These are phyloP conservation scores for Ramaria sp. DNA, from an alignment of 768 basidiomycete genomes.

Conservation along the genomic window DNA sequence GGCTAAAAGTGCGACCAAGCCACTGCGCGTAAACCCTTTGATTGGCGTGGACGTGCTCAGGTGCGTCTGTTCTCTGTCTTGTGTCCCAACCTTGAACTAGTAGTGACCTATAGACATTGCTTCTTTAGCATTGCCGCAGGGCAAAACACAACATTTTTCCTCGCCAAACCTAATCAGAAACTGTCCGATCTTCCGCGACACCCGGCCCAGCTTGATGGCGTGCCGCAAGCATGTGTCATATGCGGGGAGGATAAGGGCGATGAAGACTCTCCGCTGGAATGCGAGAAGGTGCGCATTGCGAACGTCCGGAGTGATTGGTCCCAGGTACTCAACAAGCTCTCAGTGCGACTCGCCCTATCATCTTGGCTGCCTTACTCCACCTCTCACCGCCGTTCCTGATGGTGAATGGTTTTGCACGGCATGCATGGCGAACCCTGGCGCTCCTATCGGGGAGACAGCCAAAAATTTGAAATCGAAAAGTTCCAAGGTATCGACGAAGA, in stretches of 20 bases:
- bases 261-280: slow-evolving; percentile 69
- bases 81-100: neutral
- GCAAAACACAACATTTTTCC: slow-evolving; percentile 77
- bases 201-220: slow-evolving; percentile 56
- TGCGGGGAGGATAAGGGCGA: slow-evolving; percentile 66
- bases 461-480: neutral
- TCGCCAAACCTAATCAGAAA: slow-evolving; percentile 66
- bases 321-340: neutral
- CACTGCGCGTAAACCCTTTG: slow-evolving; percentile 58
- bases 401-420: slow-evolving; percentile 90
- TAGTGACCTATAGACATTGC: neutral
- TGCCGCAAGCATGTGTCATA: slow-evolving; percentile 57
- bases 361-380: slow-evolving; percentile 69
- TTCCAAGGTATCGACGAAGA: neutral
- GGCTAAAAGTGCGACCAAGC: slow-evolving; percentile 82
- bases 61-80: slow-evolving; percentile 28
- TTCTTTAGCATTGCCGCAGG: slow-evolving; percentile 62
- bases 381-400: slow-evolving; percentile 65
- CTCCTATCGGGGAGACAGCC: slow-evolving; percentile 25
- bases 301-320: neutral
- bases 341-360: slow-evolving; percentile 91
- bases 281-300: slow-evolving; percentile 64
- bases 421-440: slow-evolving; percentile 51
- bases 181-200: slow-evolving; percentile 73
- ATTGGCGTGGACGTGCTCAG: slow-evolving; percentile 70